Percentiles rank a stretch among this genome's conserved stretches.
Conservation (phyloP, 2,329 filamentous ascomycete species). For the Clonostachys sp. region DNA sequence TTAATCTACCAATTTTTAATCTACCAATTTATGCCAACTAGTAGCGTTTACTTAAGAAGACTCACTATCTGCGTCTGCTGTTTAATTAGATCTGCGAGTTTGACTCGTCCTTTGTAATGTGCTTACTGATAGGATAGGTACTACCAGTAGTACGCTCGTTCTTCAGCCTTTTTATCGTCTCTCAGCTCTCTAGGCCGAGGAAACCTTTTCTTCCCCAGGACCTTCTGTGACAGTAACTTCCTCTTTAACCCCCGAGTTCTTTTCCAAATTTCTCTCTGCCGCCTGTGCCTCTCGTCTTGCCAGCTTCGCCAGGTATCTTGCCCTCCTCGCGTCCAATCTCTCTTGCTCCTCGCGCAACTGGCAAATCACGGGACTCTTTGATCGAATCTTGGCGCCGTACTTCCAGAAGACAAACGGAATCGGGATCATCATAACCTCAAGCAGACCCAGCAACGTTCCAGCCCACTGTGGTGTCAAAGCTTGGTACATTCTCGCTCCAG, state of each 20-base stretch:
- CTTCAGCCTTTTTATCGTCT: no score
- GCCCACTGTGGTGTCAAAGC: slow-evolving; percentile 73
- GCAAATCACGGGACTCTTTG: slow-evolving; percentile 42
- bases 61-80: no score
- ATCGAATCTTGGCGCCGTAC: slow-evolving; percentile 49
- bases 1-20: no score
- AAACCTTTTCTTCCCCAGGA: not conserved
- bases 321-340: slow-evolving; percentile 10
- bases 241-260: not conserved
- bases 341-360: slow-evolving; percentile 31
- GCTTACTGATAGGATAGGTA: no score
- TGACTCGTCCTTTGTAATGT: no score
- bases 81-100: no score
- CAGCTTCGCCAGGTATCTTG: slow-evolving; percentile 11
- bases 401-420: slow-evolving; percentile 77
- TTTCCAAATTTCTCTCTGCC: not conserved
- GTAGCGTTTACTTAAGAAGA: no score
- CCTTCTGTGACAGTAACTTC: not conserved
- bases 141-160: no score
- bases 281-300: not conserved
- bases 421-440: slow-evolving; percentile 71
- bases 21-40: no score
- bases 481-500: slow-evolving; percentile 67
- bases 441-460: slow-evolving; percentile 67
- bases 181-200: no score